Evolutionary conservation across 176 grass and related monocot genomes (phyloP).

Genomic region (Melocanna baccifera): DNA sequence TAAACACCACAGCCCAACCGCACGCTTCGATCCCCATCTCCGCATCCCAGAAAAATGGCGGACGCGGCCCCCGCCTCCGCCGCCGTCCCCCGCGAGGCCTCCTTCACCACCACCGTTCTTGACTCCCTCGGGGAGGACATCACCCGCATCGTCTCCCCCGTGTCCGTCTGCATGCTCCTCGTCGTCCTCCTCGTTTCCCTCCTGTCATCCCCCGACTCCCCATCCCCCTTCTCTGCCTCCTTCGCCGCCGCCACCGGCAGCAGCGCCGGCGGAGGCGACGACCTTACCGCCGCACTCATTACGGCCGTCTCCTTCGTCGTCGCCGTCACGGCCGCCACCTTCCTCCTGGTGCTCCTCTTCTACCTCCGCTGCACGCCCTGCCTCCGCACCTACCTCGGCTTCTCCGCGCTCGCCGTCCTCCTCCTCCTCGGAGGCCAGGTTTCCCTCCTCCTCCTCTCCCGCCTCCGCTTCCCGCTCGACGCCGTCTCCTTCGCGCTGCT

Average conservation of each 20-base stretch:
- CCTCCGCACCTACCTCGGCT: slow-evolving; percentile 73
- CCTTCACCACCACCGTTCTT: slow-evolving; percentile 36
- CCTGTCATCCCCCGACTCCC: slow-evolving; percentile 48
- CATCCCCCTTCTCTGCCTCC: slow-evolving; percentile 34
- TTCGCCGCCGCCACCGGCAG: slow-evolving; percentile 11
- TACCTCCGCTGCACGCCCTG: slow-evolving; percentile 78
- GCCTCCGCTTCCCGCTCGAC: slow-evolving; percentile 72
- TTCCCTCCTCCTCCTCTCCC: slow-evolving; percentile 52
- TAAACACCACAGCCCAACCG: too few relatives aligned
- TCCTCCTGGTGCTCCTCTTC: slow-evolving; percentile 88
- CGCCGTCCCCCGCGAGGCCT: slow-evolving; percentile 1
- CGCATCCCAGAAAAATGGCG: slow-evolving; percentile 32
- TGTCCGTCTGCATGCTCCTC: slow-evolving; percentile 91
- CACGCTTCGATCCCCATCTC: slow-evolving; percentile 11
- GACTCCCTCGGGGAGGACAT: slow-evolving; percentile 72
- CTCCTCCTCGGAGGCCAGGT: slow-evolving; percentile 69
- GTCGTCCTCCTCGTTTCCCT: slow-evolving; percentile 86
- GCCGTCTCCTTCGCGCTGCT: slow-evolving; percentile 61
- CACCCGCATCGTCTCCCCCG: slow-evolving; percentile 79
- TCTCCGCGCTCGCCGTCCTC: slow-evolving; percentile 73
- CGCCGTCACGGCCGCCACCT: slow-evolving; percentile 68
- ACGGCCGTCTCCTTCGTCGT: slow-evolving; percentile 60
- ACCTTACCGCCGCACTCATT: slow-evolving; percentile 58
- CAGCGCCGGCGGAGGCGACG: slow-evolving; percentile 19
- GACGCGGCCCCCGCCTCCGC: slow-evolving; percentile 28